Evolutionary conservation across 192 early-diverging fungal species (phyloP), one percentile per base, ranked within the genome.

Genomic region (Coemansia javaensis): DNA sequence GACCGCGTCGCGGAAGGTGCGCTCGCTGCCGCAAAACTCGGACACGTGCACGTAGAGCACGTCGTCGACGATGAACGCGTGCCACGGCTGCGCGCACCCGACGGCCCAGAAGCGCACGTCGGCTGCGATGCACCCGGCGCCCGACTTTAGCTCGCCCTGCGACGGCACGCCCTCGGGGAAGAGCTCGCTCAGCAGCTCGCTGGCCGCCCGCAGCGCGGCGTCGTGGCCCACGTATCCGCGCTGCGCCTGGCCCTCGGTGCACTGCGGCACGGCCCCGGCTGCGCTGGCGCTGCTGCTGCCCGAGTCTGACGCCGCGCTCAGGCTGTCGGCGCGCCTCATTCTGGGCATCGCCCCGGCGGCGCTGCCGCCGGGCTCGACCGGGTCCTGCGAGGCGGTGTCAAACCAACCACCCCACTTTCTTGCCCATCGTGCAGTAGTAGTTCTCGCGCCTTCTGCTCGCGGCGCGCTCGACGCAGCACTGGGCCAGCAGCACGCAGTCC

Each of bases 401-500:
- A 77, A 77, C 59, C 56, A 59, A 77, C 75, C 75, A 77, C 75
- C 75, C 75, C 28, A 47, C 20, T 62, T 77, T 66, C 64, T 71
- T 77, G 20, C 75, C 75, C 75, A 63, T 54, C 51, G 59, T 65
- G 55, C 40, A 70, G 52, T 63, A 77, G 52, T 66, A 77, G 55
- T 57, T 62, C 39, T 77, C 75, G 15, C 59, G 66, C 41, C 58
- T 42, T 33, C 59, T 50, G 21, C 41, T 56, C 33, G 61, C 47
- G 4, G 74, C 40, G 17, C 74, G 58, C 63, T 69, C 57, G n/a
- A 69, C 61, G 28, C 52, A 54, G 66, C 62, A 77, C 53, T 69
- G 59, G 20, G 74, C 66, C 32, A 54, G 44, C 16, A 50, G 51
- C 44, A 41, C 41, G 38, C 20, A n/a, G n/a, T n/a, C n/a, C n/a